These are phyloP conservation scores for Rhizopogon rudus DNA, from an alignment of 768 basidiomycete species.

Conservation along the genomic window DNA sequence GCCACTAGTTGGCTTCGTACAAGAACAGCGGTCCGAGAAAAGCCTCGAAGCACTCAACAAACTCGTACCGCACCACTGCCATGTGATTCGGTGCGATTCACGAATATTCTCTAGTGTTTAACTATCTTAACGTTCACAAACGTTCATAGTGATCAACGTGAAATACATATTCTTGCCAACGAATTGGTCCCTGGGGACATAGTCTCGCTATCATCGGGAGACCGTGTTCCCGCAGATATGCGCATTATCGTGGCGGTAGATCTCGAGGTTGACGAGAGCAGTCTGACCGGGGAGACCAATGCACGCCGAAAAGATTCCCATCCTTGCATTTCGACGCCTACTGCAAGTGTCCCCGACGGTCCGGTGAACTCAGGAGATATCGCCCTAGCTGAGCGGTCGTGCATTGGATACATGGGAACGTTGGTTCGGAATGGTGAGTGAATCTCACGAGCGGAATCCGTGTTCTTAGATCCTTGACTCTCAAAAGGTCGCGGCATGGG, in stretches of 20 bases:
- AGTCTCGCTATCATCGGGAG: conserved; percentile 84
- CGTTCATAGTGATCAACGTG: conserved; percentile 40
- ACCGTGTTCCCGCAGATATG: conserved; percentile 92
- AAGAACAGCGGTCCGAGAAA: conserved; percentile 92
- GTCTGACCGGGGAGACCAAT: conserved; percentile 89
- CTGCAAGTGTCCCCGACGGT: conserved; percentile 10
- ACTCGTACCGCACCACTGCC: conserved; percentile 95
- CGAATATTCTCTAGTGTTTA: neutral
- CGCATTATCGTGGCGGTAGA: conserved; percentile 78
- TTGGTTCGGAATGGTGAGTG: conserved; percentile 78
- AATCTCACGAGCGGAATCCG: neutral
- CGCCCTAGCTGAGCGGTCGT: conserved; percentile 78
- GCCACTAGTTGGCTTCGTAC: conserved; percentile 79
- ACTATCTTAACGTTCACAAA: neutral
- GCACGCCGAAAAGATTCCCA: conserved; percentile 65
- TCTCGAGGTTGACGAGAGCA: conserved; percentile 93
- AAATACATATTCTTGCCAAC: conserved; percentile 84
- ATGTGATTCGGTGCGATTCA: conserved; percentile 59
- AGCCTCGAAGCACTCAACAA: conserved; percentile 94
- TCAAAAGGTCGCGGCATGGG: conserved; percentile 71
- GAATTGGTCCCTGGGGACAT: conserved; percentile 96
- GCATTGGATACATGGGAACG: conserved; percentile 95
- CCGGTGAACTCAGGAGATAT: conserved; percentile 22
- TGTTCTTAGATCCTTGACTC: neutral
- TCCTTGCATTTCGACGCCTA: conserved; percentile 35